Evolutionary conservation across 2,329 filamentous ascomycete species (phyloP).

Genomic region (Botrytis byssoidea): DNA sequence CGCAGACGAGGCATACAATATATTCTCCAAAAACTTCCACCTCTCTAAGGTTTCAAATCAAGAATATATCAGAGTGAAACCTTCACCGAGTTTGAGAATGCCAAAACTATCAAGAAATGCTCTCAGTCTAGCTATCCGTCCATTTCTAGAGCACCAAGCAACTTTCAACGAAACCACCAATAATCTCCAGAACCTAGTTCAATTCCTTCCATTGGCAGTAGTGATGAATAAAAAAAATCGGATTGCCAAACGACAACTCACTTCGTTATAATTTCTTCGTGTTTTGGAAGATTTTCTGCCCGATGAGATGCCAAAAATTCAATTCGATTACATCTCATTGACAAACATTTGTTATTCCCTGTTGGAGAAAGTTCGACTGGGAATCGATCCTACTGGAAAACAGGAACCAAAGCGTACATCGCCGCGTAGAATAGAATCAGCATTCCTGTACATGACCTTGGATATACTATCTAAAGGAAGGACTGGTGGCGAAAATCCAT

Average conservation of each 20-base stretch:
- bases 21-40: neutral
- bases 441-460: neutral
- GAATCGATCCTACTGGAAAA: neutral
- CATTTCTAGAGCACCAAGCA: neutral
- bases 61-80: neutral
- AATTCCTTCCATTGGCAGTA: neutral
- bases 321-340: neutral
- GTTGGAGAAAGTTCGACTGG: neutral
- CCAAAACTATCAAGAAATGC: neutral
- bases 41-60: neutral
- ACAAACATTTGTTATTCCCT: neutral
- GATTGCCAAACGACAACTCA: neutral
- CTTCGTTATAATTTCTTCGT: neutral
- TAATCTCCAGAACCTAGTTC: neutral
- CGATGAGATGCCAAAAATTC: neutral
- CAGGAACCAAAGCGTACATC: neutral
- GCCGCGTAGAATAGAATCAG: neutral
- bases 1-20: neutral
- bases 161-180: neutral
- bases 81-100: neutral
- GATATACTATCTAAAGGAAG: neutral
- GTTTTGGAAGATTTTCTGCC: neutral
- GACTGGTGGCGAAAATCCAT: neutral
- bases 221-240: neutral
- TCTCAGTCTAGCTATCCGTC: neutral